These are phyloP conservation scores for Ramaria rubella DNA, from an alignment of 768 basidiomycete genomes.

Conservation along the genomic window DNA sequence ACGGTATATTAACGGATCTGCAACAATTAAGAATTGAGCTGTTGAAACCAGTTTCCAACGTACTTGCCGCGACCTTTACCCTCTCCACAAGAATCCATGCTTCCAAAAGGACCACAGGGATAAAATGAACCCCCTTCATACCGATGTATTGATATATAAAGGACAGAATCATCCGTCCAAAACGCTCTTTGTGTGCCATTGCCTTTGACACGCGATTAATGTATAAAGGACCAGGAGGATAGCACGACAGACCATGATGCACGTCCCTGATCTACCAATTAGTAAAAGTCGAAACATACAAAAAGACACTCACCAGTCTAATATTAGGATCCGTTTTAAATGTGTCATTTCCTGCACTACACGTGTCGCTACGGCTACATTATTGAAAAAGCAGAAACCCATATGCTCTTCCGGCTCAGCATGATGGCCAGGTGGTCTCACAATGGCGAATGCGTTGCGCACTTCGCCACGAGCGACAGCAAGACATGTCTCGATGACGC, in stretches of 20 bases:
- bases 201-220: conserved; percentile 39
- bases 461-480: conserved; percentile 78
- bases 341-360: conserved; percentile 66
- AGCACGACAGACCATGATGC: conserved; percentile 64
- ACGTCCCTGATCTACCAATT: conserved; percentile 65
- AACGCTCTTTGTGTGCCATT: conserved; percentile 98
- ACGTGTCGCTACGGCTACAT: conserved; percentile 87
- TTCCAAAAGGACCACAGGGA: conserved; percentile 87
- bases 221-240: conserved; percentile 4
- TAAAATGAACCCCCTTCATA: conserved; percentile 92
- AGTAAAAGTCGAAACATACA: background rate
- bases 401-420: conserved; percentile 97
- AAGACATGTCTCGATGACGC: conserved; percentile 84
- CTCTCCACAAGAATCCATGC: conserved; percentile 78
- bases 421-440: conserved; percentile 96
- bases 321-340: conserved; percentile 77
- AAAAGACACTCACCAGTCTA: conserved; percentile 74
- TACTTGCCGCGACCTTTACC: conserved; percentile 83
- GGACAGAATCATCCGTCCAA: conserved; percentile 82
- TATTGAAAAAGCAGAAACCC: conserved; percentile 99
- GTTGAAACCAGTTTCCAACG: conserved; percentile 23
- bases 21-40: conserved; percentile 5
- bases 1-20: conserved; percentile 94
- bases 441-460: conserved; percentile 88
- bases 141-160: conserved; percentile 93